Evolutionary conservation across 768 basidiomycete species (phyloP).

Genomic region (Coprinopsis marcescibilis): DNA sequence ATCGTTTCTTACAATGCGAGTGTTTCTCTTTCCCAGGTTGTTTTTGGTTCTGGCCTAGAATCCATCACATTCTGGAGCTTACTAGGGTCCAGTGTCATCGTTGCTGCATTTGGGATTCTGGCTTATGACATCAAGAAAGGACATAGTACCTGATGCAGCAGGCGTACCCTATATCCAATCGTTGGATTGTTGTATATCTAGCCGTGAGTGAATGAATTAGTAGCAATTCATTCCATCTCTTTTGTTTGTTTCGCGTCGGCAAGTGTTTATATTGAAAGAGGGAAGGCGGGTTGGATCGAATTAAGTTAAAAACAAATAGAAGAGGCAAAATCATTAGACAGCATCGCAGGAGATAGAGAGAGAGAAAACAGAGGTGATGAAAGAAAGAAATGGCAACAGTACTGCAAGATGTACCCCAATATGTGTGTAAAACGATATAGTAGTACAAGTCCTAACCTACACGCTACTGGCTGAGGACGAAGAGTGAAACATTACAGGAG

Average conservation of each 20-base stretch:
- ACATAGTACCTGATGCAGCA: neutral
- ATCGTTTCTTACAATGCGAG: constrained; percentile 1
- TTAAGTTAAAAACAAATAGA: constrained; percentile 12
- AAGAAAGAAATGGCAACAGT: constrained; percentile 13
- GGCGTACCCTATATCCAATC: no score
- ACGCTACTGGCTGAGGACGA: constrained; percentile 3
- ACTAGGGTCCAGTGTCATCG: constrained; percentile 72
- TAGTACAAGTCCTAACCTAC: constrained; percentile 34
- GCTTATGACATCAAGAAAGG: constrained; percentile 60
- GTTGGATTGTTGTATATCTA: no score
- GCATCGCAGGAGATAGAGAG: constrained; percentile 25
- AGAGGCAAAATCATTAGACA: constrained; percentile 28
- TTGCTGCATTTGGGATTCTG: constrained; percentile 77
- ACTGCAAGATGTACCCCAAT: constrained; percentile 29
- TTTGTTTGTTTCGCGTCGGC: no score
- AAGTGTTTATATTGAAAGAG: no score
- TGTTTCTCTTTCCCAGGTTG: constrained; percentile 21
- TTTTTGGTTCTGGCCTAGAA: constrained; percentile 60
- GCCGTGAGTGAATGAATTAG: no score
- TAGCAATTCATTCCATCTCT: no score
- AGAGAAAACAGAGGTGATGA: constrained; percentile 9
- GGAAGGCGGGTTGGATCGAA: no score
- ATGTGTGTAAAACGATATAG: constrained; percentile 24
- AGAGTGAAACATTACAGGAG: neutral
- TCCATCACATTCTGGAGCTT: constrained; percentile 68